phyloP scores from a whole-genome alignment of 2,329 filamentous ascomycete genomes.

The Fusarium sp. region DNA sequence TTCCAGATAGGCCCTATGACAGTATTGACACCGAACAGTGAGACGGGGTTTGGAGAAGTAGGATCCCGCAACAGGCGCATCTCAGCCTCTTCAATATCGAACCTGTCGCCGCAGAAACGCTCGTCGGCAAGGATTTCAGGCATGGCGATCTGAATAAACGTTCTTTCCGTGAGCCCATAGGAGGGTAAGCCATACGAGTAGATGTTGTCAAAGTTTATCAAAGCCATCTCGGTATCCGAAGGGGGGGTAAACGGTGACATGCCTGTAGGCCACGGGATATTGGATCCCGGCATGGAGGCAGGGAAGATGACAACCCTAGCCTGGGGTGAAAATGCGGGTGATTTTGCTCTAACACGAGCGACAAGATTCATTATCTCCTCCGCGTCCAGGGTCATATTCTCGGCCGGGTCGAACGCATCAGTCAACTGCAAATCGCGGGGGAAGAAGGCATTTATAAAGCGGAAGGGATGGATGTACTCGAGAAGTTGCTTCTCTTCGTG shows the following conservation, averaged over 20 bases:
- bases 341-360: background rate
- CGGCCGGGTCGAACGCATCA: background rate
- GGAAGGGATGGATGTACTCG: background rate
- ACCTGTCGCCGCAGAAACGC: background rate
- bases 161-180: background rate
- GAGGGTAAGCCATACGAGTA: background rate
- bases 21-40: background rate
- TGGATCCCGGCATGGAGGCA: background rate
- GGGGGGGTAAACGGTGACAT: background rate
- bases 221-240: background rate
- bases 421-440: background rate
- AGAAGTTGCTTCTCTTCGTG: slow-evolving; percentile 1
- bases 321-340: background rate
- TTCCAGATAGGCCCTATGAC: background rate
- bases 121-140: background rate
- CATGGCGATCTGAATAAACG: background rate
- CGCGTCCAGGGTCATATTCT: background rate
- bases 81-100: background rate
- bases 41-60: background rate
- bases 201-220: background rate
- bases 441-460: background rate
- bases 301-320: background rate
- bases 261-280: background rate
- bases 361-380: background rate
- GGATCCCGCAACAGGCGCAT: background rate